Evolutionary conservation across 202 grass and related monocot species (phyloP), one percentile per base, ranked within the genome.

Genomic region (Eragrostis tef): DNA sequence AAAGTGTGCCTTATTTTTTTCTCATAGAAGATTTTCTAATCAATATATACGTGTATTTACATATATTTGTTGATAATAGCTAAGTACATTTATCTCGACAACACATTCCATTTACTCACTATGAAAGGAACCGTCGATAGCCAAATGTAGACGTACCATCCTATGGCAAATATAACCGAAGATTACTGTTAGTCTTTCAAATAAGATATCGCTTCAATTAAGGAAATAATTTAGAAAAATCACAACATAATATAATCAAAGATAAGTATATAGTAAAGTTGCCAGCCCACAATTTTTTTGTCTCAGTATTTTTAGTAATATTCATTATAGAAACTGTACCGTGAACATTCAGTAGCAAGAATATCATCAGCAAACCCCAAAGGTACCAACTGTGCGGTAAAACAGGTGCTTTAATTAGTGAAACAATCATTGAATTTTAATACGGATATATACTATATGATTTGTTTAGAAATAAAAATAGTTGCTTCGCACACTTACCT

Each of bases 311-410:
- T 4, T 27, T 46, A 36, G 25, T 68, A 21, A 49, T 44, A 44
- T 75, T 58, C 3, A 19, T 2, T 3, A 19, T 20, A 56, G 12
- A 64, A 57, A 64, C 14, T 61, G 58, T 83, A 98, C 95, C 95
- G 46, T 90, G 48, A 67, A 94, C 88, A 89, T 94, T 98, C 61
- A 98, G 45, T 24, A 98, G 47, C 53, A 98, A 86, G 53, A 98
- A 93, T 67, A 98, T 52, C 71, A 98, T 85, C 60, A 98, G 69
- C 83, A 94, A 53, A 7, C 36, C 76, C 92, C 95, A 98, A 73
- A 98, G 92, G 79, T 97, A 92, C 86, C 87, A 97, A 22, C 92
- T 97, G 86, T 97, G 86, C 53, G 82, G 61, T 74, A 82, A 78
- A 79, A 65, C 11, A 88, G 4, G 9, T 54, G 22, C 9, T 6